phyloP scores from a whole-genome alignment of 129 eudicot species.

The Tanacetum coccineum region DNA sequence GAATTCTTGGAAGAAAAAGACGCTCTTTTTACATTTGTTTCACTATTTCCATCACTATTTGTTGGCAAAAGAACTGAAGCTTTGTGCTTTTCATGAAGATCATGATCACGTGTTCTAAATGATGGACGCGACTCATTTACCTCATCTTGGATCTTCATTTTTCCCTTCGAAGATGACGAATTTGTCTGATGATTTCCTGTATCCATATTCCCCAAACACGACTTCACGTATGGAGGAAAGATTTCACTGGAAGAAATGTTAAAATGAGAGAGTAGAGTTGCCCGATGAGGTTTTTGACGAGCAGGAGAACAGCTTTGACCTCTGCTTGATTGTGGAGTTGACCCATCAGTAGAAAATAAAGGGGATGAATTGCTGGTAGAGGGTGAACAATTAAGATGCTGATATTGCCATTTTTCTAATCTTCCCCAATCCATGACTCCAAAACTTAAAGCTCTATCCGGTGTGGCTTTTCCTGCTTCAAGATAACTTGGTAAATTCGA shows the following conservation, averaged over 20 bases:
- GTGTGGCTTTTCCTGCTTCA: slow-evolving; percentile 48
- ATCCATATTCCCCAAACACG: background rate
- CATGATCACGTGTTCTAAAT: too few species aligned
- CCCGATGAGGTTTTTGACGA: slow-evolving; percentile 32
- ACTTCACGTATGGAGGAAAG: too few species aligned
- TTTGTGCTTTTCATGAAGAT: background rate
- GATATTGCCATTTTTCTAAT: slow-evolving; percentile 68
- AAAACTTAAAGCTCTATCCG: slow-evolving; percentile 58
- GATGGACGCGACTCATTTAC: background rate
- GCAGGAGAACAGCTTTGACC: slow-evolving; percentile 41
- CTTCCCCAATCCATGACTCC: slow-evolving; percentile 87
- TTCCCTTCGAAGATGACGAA: slow-evolving; percentile 44
- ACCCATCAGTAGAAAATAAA: slow-evolving; percentile 41
- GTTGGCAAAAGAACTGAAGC: slow-evolving; percentile 24
- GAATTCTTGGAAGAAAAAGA: slow-evolving; percentile 30
- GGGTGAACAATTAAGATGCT: slow-evolving; percentile 37
- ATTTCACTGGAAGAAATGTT: slow-evolving; percentile 27
- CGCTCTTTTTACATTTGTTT: slow-evolving; percentile 24
- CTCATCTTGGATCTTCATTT: slow-evolving; percentile 45
- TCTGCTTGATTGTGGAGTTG: slow-evolving; percentile 42
- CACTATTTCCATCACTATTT: slow-evolving; percentile 19
- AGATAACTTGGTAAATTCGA: slow-evolving; percentile 73
- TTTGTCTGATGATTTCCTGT: slow-evolving; percentile 11
- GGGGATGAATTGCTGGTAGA: slow-evolving; percentile 49
- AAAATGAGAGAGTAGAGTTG: slow-evolving; percentile 42